Evolutionary conservation across 2,329 filamentous ascomycete species (phyloP), one percentile per base, ranked within the genome.

Genomic region (Domatiomyces globalis): DNA sequence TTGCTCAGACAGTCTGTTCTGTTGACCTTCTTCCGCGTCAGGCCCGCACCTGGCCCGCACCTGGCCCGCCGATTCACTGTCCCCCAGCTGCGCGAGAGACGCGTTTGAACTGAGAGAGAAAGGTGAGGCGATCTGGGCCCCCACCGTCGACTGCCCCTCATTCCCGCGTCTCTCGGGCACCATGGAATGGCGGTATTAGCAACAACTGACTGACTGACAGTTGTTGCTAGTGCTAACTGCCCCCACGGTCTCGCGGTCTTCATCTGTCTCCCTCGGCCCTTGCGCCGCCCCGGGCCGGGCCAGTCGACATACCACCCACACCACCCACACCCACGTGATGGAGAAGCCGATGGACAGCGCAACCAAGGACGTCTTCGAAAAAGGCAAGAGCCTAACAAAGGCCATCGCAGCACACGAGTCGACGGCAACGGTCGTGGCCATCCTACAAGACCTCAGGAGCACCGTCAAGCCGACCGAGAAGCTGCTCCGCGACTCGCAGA

Each of bases 401-500:
- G 86, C 87, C 20, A 75, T 86, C 44, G 73, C 75, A 46, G 80
- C 81, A 51, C 85, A 85, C 63, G 86, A 94, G 63, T 80, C 88
- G 4, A 65, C 85, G 22, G 70, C 81, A 43, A 84, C 79, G 54
- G 77, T 94, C 48, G 73, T 94, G 51, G 74, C 77, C 49, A 75
- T 96, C 55, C 73, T 98, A 49, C 81, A 84, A 62, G 79, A 83
- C 48, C 75, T 96, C 42, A 86, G 90, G 70, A 82, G 83, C 62
- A 85, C 86, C 56, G 82, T 90, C 36, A 78, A 79, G 46, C 85
- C 89, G 8, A 92, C 86, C 2, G 92, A 98, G 70, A 87, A 95
- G 60, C 78, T 95, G 61, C 74, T 98, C 58, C 82, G 90, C 63
- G 84, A 84, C 43, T 96, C 90, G n/a, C 85, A 84, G 61, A 90